Evolutionary conservation across 2,329 filamentous ascomycete genomes (phyloP).

Genomic region (Talaromyces sp.): DNA sequence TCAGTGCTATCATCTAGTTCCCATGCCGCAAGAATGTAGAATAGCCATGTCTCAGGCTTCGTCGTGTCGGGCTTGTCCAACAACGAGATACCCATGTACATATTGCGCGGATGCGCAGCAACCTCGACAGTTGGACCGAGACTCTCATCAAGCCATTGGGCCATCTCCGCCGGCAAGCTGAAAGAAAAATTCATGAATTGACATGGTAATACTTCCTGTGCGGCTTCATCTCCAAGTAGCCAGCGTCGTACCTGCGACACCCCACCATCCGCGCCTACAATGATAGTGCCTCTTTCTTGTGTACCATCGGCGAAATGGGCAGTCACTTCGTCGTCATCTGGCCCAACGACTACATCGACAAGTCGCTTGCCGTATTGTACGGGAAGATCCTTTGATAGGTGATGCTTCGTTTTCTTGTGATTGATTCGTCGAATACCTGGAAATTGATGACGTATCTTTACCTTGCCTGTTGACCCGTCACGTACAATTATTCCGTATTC

Average conservation of each 20-base stretch:
- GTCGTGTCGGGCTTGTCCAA: constrained; percentile 10
- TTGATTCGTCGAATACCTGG: constrained; percentile 4
- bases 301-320: constrained; percentile 13
- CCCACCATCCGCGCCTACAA: constrained; percentile 13
- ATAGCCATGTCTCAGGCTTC: constrained; percentile 11
- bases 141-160: not conserved
- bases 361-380: constrained; percentile 13
- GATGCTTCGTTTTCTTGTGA: constrained; percentile 11
- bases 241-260: constrained; percentile 11
- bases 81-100: constrained; percentile 10
- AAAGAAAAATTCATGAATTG: constrained; percentile 16
- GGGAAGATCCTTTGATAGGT: not conserved
- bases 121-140: constrained; percentile 13
- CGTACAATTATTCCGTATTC: not conserved
- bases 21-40: constrained; percentile 14
- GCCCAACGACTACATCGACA: not conserved
- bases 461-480: constrained; percentile 2
- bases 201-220: constrained; percentile 10
- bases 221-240: constrained; percentile 1
- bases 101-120: constrained; percentile 7
- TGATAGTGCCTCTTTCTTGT: constrained; percentile 5
- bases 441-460: constrained; percentile 4
- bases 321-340: constrained; percentile 1
- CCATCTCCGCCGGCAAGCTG: not conserved
- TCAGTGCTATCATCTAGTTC: not conserved